These are phyloP conservation scores for Plasmodium vivax DNA, from an alignment of 169 alveolate genomes.

Conservation along the genomic window DNA sequence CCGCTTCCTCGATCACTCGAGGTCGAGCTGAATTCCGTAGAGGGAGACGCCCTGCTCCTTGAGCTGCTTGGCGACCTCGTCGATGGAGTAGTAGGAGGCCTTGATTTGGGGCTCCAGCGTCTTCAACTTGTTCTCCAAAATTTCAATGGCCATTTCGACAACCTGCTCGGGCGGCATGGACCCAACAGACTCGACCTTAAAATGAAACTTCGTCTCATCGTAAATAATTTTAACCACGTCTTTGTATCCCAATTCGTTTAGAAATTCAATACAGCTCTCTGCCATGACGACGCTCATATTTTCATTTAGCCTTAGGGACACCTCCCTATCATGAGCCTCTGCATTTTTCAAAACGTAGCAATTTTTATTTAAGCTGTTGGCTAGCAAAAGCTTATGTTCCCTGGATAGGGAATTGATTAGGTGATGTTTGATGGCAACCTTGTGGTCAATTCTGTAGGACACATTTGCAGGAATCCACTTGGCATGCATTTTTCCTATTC, in stretches of 20 bases:
- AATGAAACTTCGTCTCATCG: slow-evolving; percentile 85
- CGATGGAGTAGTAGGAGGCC: slow-evolving; percentile 65
- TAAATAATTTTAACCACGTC: slow-evolving; percentile 81
- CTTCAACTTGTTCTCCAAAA: slow-evolving; percentile 86
- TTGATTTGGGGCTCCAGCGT: slow-evolving; percentile 67
- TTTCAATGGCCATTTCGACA: slow-evolving; percentile 90
- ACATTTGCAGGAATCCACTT: slow-evolving; percentile 97
- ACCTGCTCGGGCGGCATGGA: slow-evolving; percentile 94
- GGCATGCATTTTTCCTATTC: slow-evolving; percentile 97
- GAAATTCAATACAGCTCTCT: slow-evolving; percentile 80
- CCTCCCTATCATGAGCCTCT: slow-evolving; percentile 46
- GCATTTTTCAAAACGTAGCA: slow-evolving; percentile 63
- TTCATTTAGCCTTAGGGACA: slow-evolving; percentile 51
- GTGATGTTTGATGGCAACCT: slow-evolving; percentile 78
- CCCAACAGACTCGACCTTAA: slow-evolving; percentile 92
- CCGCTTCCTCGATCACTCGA: slow-evolving; percentile 13
- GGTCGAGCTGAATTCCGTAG: slow-evolving; percentile 64
- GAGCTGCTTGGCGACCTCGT: slow-evolving; percentile 67
- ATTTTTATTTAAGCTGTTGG: slow-evolving; percentile 54
- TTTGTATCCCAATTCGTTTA: slow-evolving; percentile 80
- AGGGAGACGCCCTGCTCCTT: slow-evolving; percentile 73
- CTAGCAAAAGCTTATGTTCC: slow-evolving; percentile 50
- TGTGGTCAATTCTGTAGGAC: slow-evolving; percentile 87
- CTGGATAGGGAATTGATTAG: slow-evolving; percentile 81
- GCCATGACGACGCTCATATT: slow-evolving; percentile 75